These are phyloP conservation scores for Naegleria lovaniensis DNA, from an alignment of 208 protist species.

Conservation along the genomic window DNA sequence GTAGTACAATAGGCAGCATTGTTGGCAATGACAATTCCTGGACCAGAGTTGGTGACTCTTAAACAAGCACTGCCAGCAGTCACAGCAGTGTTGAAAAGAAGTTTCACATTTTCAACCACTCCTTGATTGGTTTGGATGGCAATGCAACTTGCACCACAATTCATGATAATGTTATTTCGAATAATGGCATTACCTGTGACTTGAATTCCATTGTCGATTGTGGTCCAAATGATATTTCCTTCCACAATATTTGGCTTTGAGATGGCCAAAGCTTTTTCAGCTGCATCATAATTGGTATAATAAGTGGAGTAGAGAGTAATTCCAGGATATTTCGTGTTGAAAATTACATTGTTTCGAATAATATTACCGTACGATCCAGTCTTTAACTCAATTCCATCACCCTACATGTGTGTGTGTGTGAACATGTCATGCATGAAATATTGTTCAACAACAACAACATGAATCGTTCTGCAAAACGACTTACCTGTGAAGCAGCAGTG, in stretches of 20 bases:
- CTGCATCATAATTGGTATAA: not conserved
- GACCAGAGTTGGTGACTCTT: not conserved
- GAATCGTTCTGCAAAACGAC: no score
- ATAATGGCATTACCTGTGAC: not conserved
- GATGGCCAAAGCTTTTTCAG: not conserved
- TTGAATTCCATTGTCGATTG: not conserved
- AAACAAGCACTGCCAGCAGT: not conserved
- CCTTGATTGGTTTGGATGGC: not conserved
- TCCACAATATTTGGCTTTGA: not conserved
- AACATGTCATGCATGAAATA: no score
- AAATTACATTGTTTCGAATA: not conserved
- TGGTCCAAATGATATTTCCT: not conserved
- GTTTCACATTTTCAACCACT: not conserved
- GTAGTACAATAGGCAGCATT: not conserved
- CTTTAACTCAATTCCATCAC: not conserved
- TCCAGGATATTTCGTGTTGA: not conserved
- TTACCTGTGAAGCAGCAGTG: not conserved
- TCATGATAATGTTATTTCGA: not conserved
- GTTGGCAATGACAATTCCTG: not conserved
- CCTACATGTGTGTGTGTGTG: not conserved
- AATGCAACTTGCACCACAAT: not conserved
- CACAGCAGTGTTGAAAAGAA: not conserved
- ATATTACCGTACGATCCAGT: not conserved
- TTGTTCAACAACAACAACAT: no score
- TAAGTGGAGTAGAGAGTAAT: not conserved